phyloP scores from a whole-genome alignment of 2,329 filamentous ascomycete genomes.

The Talaromyces pinophilus region DNA sequence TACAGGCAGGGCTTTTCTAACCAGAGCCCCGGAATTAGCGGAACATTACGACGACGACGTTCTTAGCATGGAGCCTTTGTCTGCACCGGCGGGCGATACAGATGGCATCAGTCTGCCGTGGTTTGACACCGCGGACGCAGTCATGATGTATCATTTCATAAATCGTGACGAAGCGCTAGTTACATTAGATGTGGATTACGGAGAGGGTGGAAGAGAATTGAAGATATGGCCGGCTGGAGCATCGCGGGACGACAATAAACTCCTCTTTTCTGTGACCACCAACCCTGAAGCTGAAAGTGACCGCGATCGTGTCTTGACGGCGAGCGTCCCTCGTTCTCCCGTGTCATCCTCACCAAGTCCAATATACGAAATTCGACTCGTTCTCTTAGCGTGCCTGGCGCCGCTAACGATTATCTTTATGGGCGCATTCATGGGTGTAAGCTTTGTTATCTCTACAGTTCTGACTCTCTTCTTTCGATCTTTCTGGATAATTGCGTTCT shows the following conservation, averaged over 20 bases:
- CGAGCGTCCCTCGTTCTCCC: constrained; percentile 10
- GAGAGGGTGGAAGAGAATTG: neutral
- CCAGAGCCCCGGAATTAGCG: neutral
- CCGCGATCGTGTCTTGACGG: neutral
- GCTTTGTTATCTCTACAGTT: neutral
- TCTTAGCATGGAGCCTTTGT: neutral
- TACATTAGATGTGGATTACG: constrained; percentile 1
- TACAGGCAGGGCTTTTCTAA: neutral
- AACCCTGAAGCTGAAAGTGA: neutral
- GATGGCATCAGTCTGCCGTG: constrained; percentile 19
- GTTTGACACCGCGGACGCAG: constrained; percentile 19
- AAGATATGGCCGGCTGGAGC: constrained; percentile 11
- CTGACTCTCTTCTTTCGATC: neutral
- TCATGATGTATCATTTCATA: constrained; percentile 16
- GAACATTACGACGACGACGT: neutral
- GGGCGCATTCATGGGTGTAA: neutral
- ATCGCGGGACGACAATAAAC: neutral
- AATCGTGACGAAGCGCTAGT: constrained; percentile 7
- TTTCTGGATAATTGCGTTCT: constrained; percentile 4
- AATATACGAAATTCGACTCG: constrained; percentile 3
- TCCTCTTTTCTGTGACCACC: constrained; percentile 11
- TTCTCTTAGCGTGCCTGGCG: neutral
- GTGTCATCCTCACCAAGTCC: constrained; percentile 17
- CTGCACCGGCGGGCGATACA: constrained; percentile 12
- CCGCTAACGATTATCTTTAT: constrained; percentile 11